Base-by-base conservation (phyloP, 345 rosid genomes). In the Brassica cretica region DNA sequence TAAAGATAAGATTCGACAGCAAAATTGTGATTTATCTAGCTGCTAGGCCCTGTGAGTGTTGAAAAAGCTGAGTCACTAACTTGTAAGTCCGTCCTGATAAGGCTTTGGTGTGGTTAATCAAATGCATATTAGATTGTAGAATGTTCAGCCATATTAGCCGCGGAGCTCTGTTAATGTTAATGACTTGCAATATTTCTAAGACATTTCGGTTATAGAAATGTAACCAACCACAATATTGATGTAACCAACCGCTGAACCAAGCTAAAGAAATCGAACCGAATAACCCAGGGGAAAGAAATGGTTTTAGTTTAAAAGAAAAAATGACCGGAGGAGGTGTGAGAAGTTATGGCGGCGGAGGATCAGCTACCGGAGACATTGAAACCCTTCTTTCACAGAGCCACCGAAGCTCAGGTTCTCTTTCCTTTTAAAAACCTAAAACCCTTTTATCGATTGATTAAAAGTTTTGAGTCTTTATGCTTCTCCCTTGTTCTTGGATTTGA, bases 1-100 rank as follows among this genome's bases (percentile, higher is more conserved):
- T 2, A 65, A 59, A 51, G 67, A 19, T 18, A 6, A 53, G 68
- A 51, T 12, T 39, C 29, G 1, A 24, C 58, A 64, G 49, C 74
- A 75, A 69, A 86, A 79, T 5, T 65, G 18, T 16, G 79, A 63
- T 84, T 39, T 73, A 90, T 27, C 96, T 82, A 15, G 96, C 88
- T 73, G 91, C 51, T 78, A 87, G 93, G 7, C 90, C 72, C 72
- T 87, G 98, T 18, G 88, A 75, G 27, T 91, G 97, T 63, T 91
- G 97, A 69, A 93, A 78, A 59, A 96, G 85, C 81, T 91, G 99
- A 73, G 81, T 82, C 73, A 90, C 97, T 46, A 93, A 66, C 84
- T 93, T 91, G 88, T 90, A 89, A 35, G 99, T 93, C 21, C 97
- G 90, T 37, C 92, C 98, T 41, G 97, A 90, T 19, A 96, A 76